Conservation (phyloP, 805 yeast genomes). For the Candida peoriensis region DNA sequence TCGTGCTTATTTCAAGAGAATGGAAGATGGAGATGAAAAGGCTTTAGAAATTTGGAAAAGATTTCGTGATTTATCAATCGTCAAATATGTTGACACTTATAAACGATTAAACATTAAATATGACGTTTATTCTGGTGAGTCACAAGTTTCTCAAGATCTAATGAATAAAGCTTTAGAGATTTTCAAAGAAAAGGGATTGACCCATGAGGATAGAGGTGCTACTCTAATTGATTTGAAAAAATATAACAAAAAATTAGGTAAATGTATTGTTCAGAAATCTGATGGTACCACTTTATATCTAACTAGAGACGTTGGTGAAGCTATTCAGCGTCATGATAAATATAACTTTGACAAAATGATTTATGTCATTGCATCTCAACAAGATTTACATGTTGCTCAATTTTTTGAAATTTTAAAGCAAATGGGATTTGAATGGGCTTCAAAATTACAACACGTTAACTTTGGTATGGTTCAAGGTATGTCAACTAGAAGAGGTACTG, state of each 20-base stretch:
- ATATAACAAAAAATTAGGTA: constrained; percentile 88
- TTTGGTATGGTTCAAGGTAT: constrained; percentile 98
- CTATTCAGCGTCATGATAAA: constrained; percentile 79
- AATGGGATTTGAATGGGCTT: constrained; percentile 87
- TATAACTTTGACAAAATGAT: constrained; percentile 92
- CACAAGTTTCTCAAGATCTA: constrained; percentile 74
- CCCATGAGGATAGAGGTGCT: constrained; percentile 89
- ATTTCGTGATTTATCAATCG: constrained; percentile 89
- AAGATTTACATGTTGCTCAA: constrained; percentile 90
- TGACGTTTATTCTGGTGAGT: constrained; percentile 92
- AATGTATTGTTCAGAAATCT: constrained; percentile 84
- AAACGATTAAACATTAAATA: constrained; percentile 86
- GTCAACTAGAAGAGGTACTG: constrained; percentile 98
- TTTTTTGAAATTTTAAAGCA: constrained; percentile 90
- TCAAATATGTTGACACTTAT: constrained; percentile 79
- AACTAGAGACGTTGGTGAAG: constrained; percentile 97
- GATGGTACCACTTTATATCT: constrained; percentile 94
- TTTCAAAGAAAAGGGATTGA: constrained; percentile 63
- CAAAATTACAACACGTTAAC: constrained; percentile 73
- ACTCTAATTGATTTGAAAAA: constrained; percentile 77
- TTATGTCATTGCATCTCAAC: constrained; percentile 94
- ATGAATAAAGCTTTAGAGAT: constrained; percentile 62
- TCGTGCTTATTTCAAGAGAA: constrained; percentile 75
- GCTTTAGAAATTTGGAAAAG: constrained; percentile 77
- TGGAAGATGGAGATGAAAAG: constrained; percentile 90